Conservation (phyloP, 139 green algal genomes). For the Limnomonas spitsbergensis region DNA sequence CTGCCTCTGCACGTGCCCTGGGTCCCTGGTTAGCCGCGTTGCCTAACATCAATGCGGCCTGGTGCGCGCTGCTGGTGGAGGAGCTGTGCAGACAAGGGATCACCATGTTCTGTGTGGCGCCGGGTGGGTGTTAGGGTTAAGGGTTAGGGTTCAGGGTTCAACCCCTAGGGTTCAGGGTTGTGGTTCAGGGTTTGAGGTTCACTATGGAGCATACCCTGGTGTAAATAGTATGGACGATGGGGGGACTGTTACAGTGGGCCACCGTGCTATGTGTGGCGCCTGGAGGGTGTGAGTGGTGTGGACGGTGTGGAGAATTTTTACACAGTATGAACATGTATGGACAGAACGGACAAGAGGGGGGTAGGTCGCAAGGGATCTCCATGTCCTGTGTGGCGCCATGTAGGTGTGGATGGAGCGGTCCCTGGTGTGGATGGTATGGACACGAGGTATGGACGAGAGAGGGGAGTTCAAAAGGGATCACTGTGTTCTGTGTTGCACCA, state of each 20-base stretch:
- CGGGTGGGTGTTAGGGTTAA: slow-evolving; percentile 64
- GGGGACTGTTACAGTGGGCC: too few relatives aligned
- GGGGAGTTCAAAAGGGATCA: too few relatives aligned
- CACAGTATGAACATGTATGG: too few relatives aligned
- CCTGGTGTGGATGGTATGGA: not conserved
- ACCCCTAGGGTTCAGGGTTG: too few relatives aligned
- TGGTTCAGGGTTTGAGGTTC: too few relatives aligned
- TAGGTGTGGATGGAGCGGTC: not conserved
- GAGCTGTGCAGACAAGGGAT: slow-evolving; percentile 75
- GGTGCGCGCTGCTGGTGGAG: slow-evolving; percentile 74
- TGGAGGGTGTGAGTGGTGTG: slow-evolving; percentile 34
- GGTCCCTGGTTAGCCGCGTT: slow-evolving; percentile 2
- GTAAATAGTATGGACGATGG: too few relatives aligned
- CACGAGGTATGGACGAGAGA: not conserved
- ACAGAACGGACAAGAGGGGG: too few relatives aligned
- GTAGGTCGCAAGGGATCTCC: too few relatives aligned
- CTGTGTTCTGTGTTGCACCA: slow-evolving; percentile 90
- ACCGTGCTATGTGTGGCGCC: slow-evolving; percentile 90
- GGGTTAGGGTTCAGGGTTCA: too few relatives aligned
- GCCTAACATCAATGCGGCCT: slow-evolving; percentile 78
- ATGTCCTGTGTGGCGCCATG: not conserved
- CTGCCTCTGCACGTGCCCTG: slow-evolving; percentile 6
- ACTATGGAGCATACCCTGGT: too few relatives aligned
- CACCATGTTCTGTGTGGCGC: slow-evolving; percentile 71
- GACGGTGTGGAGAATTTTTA: too few relatives aligned